Evolutionary conservation across 495 filamentous ascomycete genomes (phyloP).

Genomic region (Bacidia rubella): DNA sequence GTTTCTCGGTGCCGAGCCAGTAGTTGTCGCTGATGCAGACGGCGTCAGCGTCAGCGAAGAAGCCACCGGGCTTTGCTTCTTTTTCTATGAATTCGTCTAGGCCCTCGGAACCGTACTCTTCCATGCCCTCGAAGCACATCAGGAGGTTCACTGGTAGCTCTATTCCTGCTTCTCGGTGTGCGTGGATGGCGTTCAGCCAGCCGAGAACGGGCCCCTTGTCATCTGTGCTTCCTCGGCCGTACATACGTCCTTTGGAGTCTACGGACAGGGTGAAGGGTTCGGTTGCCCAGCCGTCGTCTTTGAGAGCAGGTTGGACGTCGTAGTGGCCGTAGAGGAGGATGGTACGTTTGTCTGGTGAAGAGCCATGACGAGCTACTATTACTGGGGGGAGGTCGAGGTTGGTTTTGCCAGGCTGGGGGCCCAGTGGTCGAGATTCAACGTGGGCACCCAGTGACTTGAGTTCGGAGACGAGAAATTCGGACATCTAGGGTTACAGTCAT

Average conservation of each 20-base stretch:
- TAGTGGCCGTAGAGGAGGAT: constrained; percentile 98
- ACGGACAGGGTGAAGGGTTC: constrained; percentile 87
- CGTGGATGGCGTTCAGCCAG: constrained; percentile 96
- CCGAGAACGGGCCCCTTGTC: constrained; percentile 97
- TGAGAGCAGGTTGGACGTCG: constrained; percentile 91
- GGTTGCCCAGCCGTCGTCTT: constrained; percentile 91
- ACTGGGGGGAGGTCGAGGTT: constrained; percentile 87
- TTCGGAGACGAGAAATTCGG: constrained; percentile 72
- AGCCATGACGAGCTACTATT: constrained; percentile 80
- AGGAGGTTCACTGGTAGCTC: constrained; percentile 95
- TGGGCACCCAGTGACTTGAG: constrained; percentile 70
- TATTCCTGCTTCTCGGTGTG: constrained; percentile 84
- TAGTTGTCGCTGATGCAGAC: constrained; percentile 99
- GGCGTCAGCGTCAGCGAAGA: constrained; percentile 87
- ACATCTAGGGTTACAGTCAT: constrained; percentile 48
- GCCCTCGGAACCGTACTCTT: constrained; percentile 95
- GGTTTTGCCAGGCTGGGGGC: constrained; percentile 80
- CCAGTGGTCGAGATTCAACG: constrained; percentile 70
- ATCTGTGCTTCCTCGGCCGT: constrained; percentile 86
- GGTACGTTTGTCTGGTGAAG: constrained; percentile 79
- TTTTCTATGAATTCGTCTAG: constrained; percentile 85
- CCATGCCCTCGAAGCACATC: constrained; percentile 99
- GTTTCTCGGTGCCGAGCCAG: constrained; percentile 97
- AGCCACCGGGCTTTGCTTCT: constrained; percentile 61
- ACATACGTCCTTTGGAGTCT: constrained; percentile 85